phyloP scores from a whole-genome alignment of 331 rosid genomes.

The Quercus lobata region DNA sequence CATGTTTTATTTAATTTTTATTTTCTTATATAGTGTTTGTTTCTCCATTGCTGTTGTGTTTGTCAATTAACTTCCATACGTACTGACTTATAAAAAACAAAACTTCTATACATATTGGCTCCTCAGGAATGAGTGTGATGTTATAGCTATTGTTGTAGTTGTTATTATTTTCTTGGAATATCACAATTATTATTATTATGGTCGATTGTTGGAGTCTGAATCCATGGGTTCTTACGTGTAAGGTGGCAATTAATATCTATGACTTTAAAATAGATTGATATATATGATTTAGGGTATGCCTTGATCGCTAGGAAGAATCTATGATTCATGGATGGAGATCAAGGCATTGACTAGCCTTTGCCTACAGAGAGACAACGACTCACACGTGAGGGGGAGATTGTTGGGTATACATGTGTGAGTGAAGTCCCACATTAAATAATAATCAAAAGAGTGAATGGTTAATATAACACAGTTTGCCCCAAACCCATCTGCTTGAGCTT shows the following conservation, averaged over 20 bases:
- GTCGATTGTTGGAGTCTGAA: background rate
- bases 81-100: background rate
- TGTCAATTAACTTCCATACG: background rate
- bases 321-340: background rate
- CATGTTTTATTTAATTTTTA: background rate
- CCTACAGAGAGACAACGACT: too few relatives aligned
- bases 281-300: background rate
- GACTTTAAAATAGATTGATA: background rate
- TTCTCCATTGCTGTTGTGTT: background rate
- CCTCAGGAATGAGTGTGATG: background rate
- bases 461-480: too few relatives aligned
- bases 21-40: background rate
- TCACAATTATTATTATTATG: background rate
- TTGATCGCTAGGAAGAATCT: background rate
- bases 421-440: too few relatives aligned
- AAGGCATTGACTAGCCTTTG: background rate
- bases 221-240: background rate
- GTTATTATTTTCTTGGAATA: background rate
- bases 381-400: too few relatives aligned
- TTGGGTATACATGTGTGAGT: too few relatives aligned
- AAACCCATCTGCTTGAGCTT: too few relatives aligned
- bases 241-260: background rate
- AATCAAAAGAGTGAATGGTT: too few relatives aligned
- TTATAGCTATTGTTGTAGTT: background rate
- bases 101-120: background rate